Conservation (phyloP, 306 rosid species). For the Vachellia collinsii region DNA sequence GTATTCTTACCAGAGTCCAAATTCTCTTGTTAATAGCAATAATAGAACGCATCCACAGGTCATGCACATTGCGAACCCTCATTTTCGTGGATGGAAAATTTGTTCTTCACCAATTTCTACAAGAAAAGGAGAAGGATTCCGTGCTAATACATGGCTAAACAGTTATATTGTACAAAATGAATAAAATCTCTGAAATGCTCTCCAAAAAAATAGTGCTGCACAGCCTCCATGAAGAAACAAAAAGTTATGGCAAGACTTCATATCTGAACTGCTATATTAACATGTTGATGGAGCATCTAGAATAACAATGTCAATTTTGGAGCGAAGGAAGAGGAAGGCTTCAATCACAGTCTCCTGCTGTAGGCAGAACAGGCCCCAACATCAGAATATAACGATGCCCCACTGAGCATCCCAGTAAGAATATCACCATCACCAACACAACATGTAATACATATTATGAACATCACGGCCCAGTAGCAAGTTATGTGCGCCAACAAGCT, state of each 20-base stretch:
- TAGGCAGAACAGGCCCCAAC: conserved; percentile 42
- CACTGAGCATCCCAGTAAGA: conserved; percentile 37
- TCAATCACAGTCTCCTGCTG: conserved; percentile 35
- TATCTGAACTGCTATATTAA: conserved; percentile 41
- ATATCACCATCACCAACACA: conserved; percentile 41
- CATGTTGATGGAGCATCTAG: conserved; percentile 37
- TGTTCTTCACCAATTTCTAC: conserved; percentile 45
- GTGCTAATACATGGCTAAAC: conserved; percentile 47
- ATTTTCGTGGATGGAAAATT: conserved; percentile 46
- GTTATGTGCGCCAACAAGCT: conserved; percentile 46
- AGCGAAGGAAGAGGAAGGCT: conserved; percentile 16
- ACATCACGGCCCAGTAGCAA: conserved; percentile 46
- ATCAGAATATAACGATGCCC: conserved; percentile 45
- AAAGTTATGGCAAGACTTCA: conserved; percentile 43
- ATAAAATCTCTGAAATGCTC: conserved; percentile 59
- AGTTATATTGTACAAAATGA: conserved; percentile 65
- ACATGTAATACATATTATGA: conserved; percentile 48
- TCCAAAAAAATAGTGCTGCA: conserved; percentile 49
- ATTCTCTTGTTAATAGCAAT: too few species aligned
- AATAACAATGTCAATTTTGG: conserved; percentile 28
- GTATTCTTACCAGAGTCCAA: background rate
- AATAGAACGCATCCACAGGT: conserved; percentile 30
- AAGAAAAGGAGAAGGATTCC: conserved; percentile 34
- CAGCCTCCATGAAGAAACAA: conserved; percentile 54
- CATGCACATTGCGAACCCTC: conserved; percentile 36